Conservation (phyloP, 225 moss, liverwort and hornwort genomes). For the Anthoceros angustus region DNA sequence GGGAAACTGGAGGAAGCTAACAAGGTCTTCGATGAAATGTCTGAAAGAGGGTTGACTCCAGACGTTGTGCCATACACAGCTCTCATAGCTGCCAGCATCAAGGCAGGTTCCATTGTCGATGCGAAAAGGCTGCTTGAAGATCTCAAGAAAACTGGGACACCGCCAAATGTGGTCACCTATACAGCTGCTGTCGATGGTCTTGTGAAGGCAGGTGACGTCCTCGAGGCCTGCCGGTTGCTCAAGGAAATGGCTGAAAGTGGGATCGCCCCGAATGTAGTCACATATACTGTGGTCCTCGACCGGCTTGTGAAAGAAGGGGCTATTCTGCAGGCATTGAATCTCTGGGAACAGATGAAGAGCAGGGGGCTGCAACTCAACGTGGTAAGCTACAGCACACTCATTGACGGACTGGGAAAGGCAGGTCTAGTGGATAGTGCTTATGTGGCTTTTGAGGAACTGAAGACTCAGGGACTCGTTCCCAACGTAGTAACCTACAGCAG, state of each 20-base stretch:
- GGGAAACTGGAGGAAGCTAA: constrained; percentile 21
- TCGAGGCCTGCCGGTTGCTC: constrained; percentile 3
- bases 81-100: not conserved
- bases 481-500: not conserved
- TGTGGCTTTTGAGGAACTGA: not conserved
- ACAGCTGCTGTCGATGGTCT: not conserved
- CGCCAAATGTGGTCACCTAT: not conserved
- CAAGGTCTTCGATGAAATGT: constrained; percentile 19
- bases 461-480: not conserved
- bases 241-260: constrained; percentile 19
- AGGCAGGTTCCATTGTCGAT: constrained; percentile 1
- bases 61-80: not conserved
- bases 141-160: not conserved
- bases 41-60: constrained; percentile 4
- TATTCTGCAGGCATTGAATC: constrained; percentile 16
- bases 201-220: not conserved
- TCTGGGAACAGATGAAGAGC: not conserved
- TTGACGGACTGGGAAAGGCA: not conserved
- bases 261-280: constrained; percentile 10
- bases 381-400: not conserved
- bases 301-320: constrained; percentile 14
- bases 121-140: not conserved
- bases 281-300: constrained; percentile 24
- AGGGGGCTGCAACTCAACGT: not conserved
- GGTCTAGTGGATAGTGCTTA: not conserved